These are phyloP conservation scores for Lachnellula cervina DNA, from an alignment of 2,329 filamentous ascomycete genomes.

Conservation along the genomic window DNA sequence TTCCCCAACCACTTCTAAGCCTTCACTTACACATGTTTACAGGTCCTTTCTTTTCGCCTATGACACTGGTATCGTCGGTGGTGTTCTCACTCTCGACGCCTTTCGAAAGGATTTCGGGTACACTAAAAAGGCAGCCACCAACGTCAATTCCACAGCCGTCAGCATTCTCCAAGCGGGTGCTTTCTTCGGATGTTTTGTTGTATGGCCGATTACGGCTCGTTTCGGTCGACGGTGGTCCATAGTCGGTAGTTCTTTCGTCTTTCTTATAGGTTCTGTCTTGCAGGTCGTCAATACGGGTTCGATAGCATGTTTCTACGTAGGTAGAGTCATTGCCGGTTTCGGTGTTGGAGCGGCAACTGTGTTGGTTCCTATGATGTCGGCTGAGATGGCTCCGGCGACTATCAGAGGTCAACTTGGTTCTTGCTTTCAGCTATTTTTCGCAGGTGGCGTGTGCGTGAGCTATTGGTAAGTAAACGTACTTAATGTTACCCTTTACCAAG, in stretches of 20 bases:
- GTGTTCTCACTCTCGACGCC: conserved; percentile 40
- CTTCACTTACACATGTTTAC: conserved; percentile 32
- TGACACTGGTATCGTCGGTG: conserved; percentile 40
- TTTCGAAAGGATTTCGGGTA: conserved; percentile 41
- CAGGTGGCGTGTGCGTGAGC: conserved; percentile 31
- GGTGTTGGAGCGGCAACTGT: conserved; percentile 43
- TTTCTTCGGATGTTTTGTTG: conserved; percentile 44
- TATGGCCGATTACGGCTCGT: conserved; percentile 44
- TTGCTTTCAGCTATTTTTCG: conserved; percentile 36
- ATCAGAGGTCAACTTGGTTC: conserved; percentile 36
- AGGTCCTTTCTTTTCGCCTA: conserved; percentile 46
- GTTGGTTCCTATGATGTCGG: conserved; percentile 39
- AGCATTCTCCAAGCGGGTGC: conserved; percentile 48
- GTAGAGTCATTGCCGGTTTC: conserved; percentile 43
- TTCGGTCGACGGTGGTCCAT: conserved; percentile 39
- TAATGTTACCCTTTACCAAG: too few relatives aligned
- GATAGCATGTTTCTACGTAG: conserved; percentile 37
- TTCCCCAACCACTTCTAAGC: too few relatives aligned
- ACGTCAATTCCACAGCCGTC: conserved; percentile 42
- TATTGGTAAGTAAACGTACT: too few relatives aligned
- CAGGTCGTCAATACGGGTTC: conserved; percentile 42
- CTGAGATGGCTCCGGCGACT: conserved; percentile 40
- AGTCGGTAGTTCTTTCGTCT: conserved; percentile 35
- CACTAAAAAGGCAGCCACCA: conserved; percentile 35
- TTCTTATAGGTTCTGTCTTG: conserved; percentile 34